Base-by-base conservation (phyloP, 768 basidiomycete species). In the Mycena kentingensis region DNA sequence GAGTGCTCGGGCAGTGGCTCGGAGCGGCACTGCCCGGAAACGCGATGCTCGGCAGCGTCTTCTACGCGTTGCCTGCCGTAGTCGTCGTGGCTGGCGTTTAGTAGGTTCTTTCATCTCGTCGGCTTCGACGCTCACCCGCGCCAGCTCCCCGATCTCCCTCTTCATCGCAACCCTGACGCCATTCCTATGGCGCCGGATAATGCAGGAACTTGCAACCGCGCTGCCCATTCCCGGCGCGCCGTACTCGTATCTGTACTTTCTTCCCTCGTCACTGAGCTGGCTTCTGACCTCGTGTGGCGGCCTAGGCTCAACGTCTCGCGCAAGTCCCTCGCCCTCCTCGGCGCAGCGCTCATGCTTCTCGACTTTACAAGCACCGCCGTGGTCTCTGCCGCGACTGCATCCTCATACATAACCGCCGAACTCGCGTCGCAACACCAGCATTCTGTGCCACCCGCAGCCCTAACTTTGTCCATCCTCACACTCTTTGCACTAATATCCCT, bases 341-440 rank as follows among this genome's bases (percentile, higher is more conserved):
- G 80, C 5, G 87, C 87, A 1, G 75, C 84, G 0, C 73, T 87
- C 7, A 77, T 88, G 0, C 69, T 89, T n/a, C 73, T 91, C 3
- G 88, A 91, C 64, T 87, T 83, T 41, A 74, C 83, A 4, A 78
- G 85, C 3, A 90, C 87, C 0, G 74, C 83, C 0, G 80, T 86
- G 13, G 84, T 88, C 18, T 88, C 88, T 0, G 87, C 88, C 0
- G 84, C 87, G 3, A 88, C 88, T 0, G 87, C 88, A 0, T 74
- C 79, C 3, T 73, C 80, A 3, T 90, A 90, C 56, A 78, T 90
- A 31, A 73, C 75, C 2, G 85, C 85, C 21, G 87, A 90, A 62
- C 76, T 85, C 1, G 53, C 63, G 3, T 64, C 86, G 8, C 84
- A 84, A 0, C 83, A 88, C 60, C 78, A 82, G 15, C 1, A 54